A percentile compares a stretch with the other conserved stretches of the same genome.
phyloP scores from a whole-genome alignment of 345 rosid species.

The Ricinus communis region DNA sequence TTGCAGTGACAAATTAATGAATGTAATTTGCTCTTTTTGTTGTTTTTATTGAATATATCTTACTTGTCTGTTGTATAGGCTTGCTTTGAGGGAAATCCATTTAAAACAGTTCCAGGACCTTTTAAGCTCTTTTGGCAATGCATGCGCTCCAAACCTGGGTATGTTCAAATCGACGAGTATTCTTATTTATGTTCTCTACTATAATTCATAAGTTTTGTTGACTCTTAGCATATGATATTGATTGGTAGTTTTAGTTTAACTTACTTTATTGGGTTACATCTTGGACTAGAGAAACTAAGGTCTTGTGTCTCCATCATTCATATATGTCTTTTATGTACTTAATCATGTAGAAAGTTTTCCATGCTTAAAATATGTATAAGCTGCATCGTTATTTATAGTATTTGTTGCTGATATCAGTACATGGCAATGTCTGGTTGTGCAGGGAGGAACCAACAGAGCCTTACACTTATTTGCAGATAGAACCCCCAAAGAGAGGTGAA shows the following conservation, averaged over 20 bases:
- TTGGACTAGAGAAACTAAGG: not conserved
- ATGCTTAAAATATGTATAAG: no score
- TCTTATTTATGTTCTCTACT: not conserved
- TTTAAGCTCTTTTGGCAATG: constrained; percentile 88
- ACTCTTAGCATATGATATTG: not conserved
- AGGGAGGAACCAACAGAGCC: constrained; percentile 97
- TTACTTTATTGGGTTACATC: not conserved
- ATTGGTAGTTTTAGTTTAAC: not conserved
- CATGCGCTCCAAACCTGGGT: constrained; percentile 99
- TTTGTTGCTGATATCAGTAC: not conserved
- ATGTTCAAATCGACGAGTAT: constrained; percentile 20
- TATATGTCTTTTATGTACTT: no score
- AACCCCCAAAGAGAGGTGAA: constrained; percentile 75
- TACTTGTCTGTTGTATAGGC: constrained; percentile 48
- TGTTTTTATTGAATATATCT: not conserved
- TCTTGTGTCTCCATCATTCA: not conserved
- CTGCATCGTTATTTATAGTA: not conserved
- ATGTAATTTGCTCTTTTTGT: not conserved
- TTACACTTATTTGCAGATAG: constrained; percentile 71
- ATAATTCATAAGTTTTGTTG: not conserved
- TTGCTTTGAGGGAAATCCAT: constrained; percentile 94
- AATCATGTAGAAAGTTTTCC: no score
- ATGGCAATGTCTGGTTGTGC: constrained; percentile 31
- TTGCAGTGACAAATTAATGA: not conserved
- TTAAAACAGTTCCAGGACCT: constrained; percentile 97